phyloP scores from a whole-genome alignment of 2,329 filamentous ascomycete species.

The Fusarium neocosmosporiellum region DNA sequence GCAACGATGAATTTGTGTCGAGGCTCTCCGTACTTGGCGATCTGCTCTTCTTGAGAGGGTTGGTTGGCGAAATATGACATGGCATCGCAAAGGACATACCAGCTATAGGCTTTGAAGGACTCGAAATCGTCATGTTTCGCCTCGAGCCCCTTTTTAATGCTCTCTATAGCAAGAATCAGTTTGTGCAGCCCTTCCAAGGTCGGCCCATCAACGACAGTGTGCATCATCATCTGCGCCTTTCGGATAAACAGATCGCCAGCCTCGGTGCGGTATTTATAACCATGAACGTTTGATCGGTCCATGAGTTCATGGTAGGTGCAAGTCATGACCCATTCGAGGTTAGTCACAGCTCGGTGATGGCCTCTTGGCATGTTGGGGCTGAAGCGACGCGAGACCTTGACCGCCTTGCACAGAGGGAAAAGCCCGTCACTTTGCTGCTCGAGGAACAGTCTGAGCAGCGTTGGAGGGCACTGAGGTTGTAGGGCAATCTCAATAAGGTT shows the following conservation, averaged over 20 bases:
- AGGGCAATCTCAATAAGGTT: slow-evolving; percentile 24
- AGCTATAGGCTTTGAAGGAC: background rate
- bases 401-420: background rate
- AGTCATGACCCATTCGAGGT: slow-evolving; percentile 17
- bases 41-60: background rate
- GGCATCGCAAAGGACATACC: slow-evolving; percentile 4
- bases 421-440: background rate
- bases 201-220: background rate
- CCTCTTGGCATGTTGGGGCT: slow-evolving; percentile 4
- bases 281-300: background rate
- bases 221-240: background rate
- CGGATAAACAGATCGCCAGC: background rate
- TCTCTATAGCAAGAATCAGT: background rate
- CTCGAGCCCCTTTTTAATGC: background rate
- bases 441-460: slow-evolving; percentile 6
- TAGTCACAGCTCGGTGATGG: background rate
- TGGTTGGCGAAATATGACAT: background rate
- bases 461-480: background rate
- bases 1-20: slow-evolving; percentile 12
- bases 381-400: background rate
- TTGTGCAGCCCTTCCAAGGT: background rate
- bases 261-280: background rate
- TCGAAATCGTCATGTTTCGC: background rate
- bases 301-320: background rate
- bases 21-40: background rate